Base-by-base conservation (phyloP, 2,329 filamentous ascomycete species). In the Pyrenochaeta sp. region DNA sequence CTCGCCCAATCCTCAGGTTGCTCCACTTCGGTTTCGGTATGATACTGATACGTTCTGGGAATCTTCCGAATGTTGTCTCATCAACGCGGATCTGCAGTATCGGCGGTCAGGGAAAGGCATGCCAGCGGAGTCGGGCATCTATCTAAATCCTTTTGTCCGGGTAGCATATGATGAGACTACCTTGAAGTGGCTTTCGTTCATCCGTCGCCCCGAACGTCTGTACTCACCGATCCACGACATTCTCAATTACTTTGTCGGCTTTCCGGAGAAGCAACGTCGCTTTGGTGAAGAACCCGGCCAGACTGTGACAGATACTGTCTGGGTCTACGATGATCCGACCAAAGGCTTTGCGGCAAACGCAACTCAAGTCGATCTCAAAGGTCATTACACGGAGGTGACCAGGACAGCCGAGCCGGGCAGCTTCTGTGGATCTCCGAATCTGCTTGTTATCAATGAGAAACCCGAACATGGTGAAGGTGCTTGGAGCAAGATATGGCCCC, bases 71-170 rank as follows among this genome's bases (percentile, higher is more conserved):
- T 83, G 81, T 69, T 83, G 81, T 56, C 69, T 83, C 32, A 77
- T 83, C 56, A 77, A 83, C 59, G 81, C 80, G 3, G 81, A 82
- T 57, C 72, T 83, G 34, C 73, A 71, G 49, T 71, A 73, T 50
- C 73, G 62, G 24, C 70, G 66, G 39, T 79, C 78, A n/a, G 77
- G 71, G 12, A 71, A 68, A 52, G 75, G 72, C 42, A 77, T 74
- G 28, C 77, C 73, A 1, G 65, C 72, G 9, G 81, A 85, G 39
- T 83, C 84, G 0, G 87, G 86, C 1, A 88, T 91, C 50, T 92
- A 86, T 70, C 86, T 92, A 81, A 93, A 93, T 70, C 90, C 90
- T 0, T 92, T 86, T 68, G 85, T 93, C 43, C 86, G 90, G 19
- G 89, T 91, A 4, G 87, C 90, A 1, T 92, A 93, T 72, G 83